These are phyloP conservation scores for Botryotinia globosa DNA, from an alignment of 2,329 filamentous ascomycete genomes.

Conservation along the genomic window DNA sequence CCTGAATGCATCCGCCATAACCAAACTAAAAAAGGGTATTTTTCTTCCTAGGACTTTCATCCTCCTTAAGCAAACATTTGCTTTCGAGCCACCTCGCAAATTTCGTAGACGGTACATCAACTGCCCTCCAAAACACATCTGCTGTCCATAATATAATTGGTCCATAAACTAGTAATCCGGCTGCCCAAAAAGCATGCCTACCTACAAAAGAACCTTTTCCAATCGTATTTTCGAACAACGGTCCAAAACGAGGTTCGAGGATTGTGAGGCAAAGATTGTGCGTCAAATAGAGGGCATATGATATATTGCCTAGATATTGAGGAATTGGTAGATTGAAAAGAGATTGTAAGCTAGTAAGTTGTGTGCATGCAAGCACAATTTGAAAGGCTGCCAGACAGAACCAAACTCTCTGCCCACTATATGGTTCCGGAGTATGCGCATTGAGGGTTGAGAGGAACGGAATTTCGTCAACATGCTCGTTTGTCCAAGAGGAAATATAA, in stretches of 20 bases:
- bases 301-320: conserved; percentile 56
- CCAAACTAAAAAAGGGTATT: neutral
- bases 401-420: conserved; percentile 35
- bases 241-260: conserved; percentile 32
- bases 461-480: conserved; percentile 30
- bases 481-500: conserved; percentile 37
- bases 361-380: conserved; percentile 37
- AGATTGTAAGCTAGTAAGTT: conserved; percentile 41
- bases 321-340: conserved; percentile 49
- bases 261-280: conserved; percentile 50
- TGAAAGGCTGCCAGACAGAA: conserved; percentile 36
- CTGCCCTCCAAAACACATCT: conserved; percentile 57
- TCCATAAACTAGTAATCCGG: conserved; percentile 43
- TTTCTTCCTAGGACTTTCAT: neutral
- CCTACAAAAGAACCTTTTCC: conserved; percentile 28
- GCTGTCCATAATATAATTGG: conserved; percentile 51
- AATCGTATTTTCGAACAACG: conserved; percentile 25
- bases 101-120: conserved; percentile 52
- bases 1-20: neutral
- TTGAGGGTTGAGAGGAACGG: conserved; percentile 30
- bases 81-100: conserved; percentile 49
- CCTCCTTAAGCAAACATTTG: conserved; percentile 30
- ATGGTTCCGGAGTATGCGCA: conserved; percentile 32
- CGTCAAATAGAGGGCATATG: conserved; percentile 57
- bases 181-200: conserved; percentile 38